phyloP scores from a whole-genome alignment of 2,329 filamentous ascomycete species.

The Ophiocordyceps polyrhachis-furcata region DNA sequence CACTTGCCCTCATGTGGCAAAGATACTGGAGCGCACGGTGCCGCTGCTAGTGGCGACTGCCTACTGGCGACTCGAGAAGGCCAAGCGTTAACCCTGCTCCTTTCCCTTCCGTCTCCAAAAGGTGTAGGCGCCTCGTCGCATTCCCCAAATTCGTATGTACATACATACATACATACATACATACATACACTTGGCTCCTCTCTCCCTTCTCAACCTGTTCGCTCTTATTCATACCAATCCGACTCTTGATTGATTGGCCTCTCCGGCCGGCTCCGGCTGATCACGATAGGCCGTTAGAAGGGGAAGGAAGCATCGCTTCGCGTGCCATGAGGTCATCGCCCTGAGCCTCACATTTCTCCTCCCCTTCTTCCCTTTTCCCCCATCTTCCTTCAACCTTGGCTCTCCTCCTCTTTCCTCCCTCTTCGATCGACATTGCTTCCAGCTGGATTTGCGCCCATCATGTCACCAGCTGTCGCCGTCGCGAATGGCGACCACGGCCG shows the following conservation, averaged over 20 bases:
- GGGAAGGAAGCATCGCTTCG: background rate
- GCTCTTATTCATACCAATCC: no score
- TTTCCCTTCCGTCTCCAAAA: no score
- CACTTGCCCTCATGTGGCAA: background rate
- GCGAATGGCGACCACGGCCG: conserved; percentile 18
- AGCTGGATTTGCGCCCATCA: conserved; percentile 6
- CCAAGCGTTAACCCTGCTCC: background rate
- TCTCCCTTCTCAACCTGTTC: no score
- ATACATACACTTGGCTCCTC: no score
- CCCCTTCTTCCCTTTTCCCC: background rate
- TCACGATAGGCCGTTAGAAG: no score
- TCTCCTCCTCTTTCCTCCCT: background rate
- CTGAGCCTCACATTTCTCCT: background rate
- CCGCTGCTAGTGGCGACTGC: background rate
- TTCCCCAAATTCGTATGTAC: no score
- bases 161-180: no score
- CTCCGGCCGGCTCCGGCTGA: no score
- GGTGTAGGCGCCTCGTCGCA: no score
- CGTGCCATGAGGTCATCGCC: background rate
- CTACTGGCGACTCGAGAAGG: background rate
- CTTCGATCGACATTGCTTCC: background rate
- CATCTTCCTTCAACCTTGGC: background rate
- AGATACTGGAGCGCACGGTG: background rate
- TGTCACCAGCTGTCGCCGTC: conserved; percentile 15
- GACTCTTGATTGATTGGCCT: no score